phyloP scores from a whole-genome alignment of 163 green algal species.

The Prototheca stagnorum region DNA sequence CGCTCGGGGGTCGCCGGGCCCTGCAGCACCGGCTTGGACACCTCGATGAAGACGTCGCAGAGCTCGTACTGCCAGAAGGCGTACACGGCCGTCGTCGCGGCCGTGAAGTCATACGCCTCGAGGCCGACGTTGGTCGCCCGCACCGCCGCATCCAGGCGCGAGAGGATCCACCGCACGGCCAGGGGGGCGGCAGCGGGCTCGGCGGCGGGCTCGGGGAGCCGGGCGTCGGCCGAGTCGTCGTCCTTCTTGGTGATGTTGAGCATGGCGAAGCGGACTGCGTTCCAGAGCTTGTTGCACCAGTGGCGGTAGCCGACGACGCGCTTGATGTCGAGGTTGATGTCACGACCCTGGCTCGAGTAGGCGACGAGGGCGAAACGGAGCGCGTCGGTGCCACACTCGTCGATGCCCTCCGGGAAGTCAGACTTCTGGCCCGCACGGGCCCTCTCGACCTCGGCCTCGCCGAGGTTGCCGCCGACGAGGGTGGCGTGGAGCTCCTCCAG shows the following conservation, averaged over 20 bases:
- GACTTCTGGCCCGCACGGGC: slow-evolving; percentile 61
- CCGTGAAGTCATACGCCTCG: slow-evolving; percentile 74
- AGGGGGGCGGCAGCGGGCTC: slow-evolving; percentile 21
- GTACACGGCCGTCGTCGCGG: slow-evolving; percentile 66
- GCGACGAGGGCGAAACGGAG: slow-evolving; percentile 80
- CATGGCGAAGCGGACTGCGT: slow-evolving; percentile 90
- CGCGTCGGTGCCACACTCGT: slow-evolving; percentile 92
- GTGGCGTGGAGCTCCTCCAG: slow-evolving; percentile 68
- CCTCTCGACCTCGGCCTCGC: slow-evolving; percentile 62
- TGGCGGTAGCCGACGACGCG: slow-evolving; percentile 86
- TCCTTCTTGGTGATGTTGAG: slow-evolving; percentile 69
- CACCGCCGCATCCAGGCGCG: slow-evolving; percentile 41
- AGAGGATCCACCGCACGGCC: slow-evolving; percentile 68
- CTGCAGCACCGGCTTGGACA: slow-evolving; percentile 83
- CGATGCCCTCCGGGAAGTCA: slow-evolving; percentile 93
- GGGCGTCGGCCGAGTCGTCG: not conserved
- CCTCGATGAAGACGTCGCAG: slow-evolving; percentile 98
- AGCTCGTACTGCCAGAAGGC: slow-evolving; percentile 87
- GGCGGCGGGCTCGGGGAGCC: not conserved
- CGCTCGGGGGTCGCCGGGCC: slow-evolving; percentile 14
- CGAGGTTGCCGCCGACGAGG: slow-evolving; percentile 72
- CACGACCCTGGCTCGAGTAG: slow-evolving; percentile 76
- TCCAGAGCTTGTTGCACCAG: slow-evolving; percentile 99
- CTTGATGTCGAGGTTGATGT: slow-evolving; percentile 96
- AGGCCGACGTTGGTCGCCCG: slow-evolving; percentile 29